Evolutionary conservation across 805 yeast species (phyloP).

Genomic region (Millerozyma acaciae): DNA sequence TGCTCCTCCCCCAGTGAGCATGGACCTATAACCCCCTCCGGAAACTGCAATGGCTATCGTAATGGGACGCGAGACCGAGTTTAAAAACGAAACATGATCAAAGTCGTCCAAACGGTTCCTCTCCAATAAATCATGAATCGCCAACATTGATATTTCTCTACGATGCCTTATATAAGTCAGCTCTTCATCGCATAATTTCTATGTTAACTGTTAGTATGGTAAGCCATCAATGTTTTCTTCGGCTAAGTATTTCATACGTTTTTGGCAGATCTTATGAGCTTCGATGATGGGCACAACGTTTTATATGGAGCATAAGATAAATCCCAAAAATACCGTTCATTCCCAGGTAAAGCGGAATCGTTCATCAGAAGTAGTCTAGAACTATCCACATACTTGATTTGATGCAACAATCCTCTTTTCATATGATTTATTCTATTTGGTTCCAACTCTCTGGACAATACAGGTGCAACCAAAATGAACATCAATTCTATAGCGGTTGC

Average conservation of each 20-base stretch:
- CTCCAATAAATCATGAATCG: slow-evolving; percentile 24
- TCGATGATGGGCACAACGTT: slow-evolving; percentile 19
- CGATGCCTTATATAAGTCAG: slow-evolving; percentile 25
- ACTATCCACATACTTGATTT: slow-evolving; percentile 1
- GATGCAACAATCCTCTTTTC: too few species aligned
- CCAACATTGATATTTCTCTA: slow-evolving; percentile 22
- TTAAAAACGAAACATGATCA: slow-evolving; percentile 20
- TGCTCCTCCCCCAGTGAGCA: slow-evolving; percentile 57
- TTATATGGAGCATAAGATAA: slow-evolving; percentile 24
- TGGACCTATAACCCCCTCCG: slow-evolving; percentile 57
- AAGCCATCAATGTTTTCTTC: not conserved
- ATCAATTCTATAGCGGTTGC: too few species aligned
- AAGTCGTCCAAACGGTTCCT: slow-evolving; percentile 31
- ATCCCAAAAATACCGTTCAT: slow-evolving; percentile 7
- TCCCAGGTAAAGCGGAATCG: not conserved
- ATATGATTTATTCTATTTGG: too few species aligned
- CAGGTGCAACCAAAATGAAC: too few species aligned
- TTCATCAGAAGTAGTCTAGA: not conserved
- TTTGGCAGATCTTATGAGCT: slow-evolving; percentile 17
- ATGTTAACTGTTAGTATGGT: slow-evolving; percentile 8
- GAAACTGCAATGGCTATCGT: slow-evolving; percentile 41
- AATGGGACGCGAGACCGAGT: slow-evolving; percentile 11
- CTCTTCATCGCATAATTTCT: slow-evolving; percentile 18
- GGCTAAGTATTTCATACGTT: slow-evolving; percentile 11
- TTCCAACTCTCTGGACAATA: too few species aligned